phyloP scores from a whole-genome alignment of 2,329 filamentous ascomycete genomes.

The Colletotrichum plurivorum region DNA sequence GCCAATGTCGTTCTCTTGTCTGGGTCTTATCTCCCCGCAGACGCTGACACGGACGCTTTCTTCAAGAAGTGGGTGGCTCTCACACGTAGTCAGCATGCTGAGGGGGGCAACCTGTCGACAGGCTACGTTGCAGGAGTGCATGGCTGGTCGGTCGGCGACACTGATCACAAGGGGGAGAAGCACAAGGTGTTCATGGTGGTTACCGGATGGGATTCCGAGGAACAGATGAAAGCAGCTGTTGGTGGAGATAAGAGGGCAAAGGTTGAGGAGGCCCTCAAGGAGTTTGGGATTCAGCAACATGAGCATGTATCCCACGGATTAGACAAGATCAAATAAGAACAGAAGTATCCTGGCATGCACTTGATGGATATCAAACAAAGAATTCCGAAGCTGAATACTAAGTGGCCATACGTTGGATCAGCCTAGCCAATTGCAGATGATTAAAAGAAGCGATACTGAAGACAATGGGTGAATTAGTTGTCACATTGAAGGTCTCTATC shows the following conservation, averaged over 20 bases:
- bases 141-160: background rate
- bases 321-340: background rate
- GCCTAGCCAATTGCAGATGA: too few species aligned
- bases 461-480: too few species aligned
- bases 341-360: too few species aligned
- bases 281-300: slow-evolving; percentile 4
- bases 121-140: background rate
- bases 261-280: slow-evolving; percentile 1
- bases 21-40: background rate
- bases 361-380: too few species aligned
- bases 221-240: background rate
- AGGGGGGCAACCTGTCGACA: background rate
- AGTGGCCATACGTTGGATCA: too few species aligned
- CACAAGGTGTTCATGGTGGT: slow-evolving; percentile 19
- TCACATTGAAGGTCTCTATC: too few species aligned
- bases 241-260: background rate
- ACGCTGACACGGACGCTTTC: background rate
- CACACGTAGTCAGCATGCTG: background rate
- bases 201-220: slow-evolving; percentile 1
- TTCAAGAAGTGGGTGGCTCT: background rate
- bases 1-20: background rate
- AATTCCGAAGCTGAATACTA: too few species aligned
- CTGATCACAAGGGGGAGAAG: background rate
- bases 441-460: too few species aligned
- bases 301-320: background rate